Base-by-base conservation (phyloP, 805 yeast species). In the Kodamaea nitidulidarum region DNA sequence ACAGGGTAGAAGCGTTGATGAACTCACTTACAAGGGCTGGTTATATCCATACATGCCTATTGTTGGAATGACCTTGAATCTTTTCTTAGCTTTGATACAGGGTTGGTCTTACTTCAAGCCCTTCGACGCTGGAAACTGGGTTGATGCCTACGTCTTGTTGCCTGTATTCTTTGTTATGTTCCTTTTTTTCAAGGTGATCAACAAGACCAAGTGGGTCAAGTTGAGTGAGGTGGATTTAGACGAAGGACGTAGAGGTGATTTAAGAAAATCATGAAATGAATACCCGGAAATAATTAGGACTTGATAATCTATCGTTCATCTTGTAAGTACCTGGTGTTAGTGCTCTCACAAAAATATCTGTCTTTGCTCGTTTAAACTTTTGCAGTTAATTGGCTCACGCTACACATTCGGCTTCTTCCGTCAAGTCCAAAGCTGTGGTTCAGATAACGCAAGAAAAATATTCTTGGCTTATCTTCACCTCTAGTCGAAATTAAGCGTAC, bases 81-180 rank as follows among this genome's bases (percentile, higher is more conserved):
- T 70, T 1, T 70, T 81, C 40, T 60, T 81, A 41, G 80, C 76
- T 2, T 54, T 80, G 22, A 72, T 81, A 18, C 87, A 81, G 56
- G 84, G 86, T 4, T 81, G 85, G 84, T 64, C 81, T 2, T 65
- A 73, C 27, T 73, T 81, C 43, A 67, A 69, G 39, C 87, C 86
- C 1, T 81, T 78, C 49, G 65, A 66, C 36, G 71, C 67, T 7
- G 60, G 51, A 11, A 58, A 62, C 43, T 67, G 62, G 45, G 71
- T 67, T 15, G 88, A 81, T 54, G 76, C 81, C 3, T 82, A 82
- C 51, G 73, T 82, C 43, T 55, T 82, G 50, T 48, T 82, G 10
- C 86, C 88, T 1, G 60, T 80, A 11, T 80, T 78, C 45, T 61
- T 68, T 18, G 48, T 79, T 11, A 36, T 70, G 25, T 70, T 50